Conservation (phyloP, 495 filamentous ascomycete species). For the Hypoxylon trugodes region DNA sequence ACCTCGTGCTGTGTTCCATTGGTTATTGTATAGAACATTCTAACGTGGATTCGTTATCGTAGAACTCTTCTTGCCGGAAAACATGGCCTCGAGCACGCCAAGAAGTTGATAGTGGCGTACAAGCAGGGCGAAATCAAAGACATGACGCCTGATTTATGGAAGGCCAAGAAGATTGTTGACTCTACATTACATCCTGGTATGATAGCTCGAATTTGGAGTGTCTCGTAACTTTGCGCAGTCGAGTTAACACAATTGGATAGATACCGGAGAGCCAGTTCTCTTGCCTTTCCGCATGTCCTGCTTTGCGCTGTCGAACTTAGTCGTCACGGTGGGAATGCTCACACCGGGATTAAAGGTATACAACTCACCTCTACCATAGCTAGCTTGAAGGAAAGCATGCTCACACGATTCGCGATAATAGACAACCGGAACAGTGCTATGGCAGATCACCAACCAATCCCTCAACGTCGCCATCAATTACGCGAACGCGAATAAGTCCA, state of each 20-base stretch:
- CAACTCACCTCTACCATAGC: slow-evolving; percentile 12
- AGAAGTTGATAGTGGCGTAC: slow-evolving; percentile 77
- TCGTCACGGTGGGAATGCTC: slow-evolving; percentile 98
- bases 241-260: slow-evolving; percentile 54
- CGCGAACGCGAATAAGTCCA: slow-evolving; percentile 96
- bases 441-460: slow-evolving; percentile 97
- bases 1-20: slow-evolving; percentile 6
- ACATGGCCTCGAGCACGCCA: slow-evolving; percentile 82
- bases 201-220: slow-evolving; percentile 18
- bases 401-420: slow-evolving; percentile 44
- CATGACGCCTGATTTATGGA: slow-evolving; percentile 94
- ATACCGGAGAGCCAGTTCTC: slow-evolving; percentile 90
- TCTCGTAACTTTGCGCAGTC: slow-evolving; percentile 5
- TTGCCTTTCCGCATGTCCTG: slow-evolving; percentile 97
- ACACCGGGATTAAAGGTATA: slow-evolving; percentile 79
- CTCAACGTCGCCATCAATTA: slow-evolving; percentile 98
- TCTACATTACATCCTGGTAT: slow-evolving; percentile 92
- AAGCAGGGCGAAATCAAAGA: slow-evolving; percentile 76
- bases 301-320: slow-evolving; percentile 91
- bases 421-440: slow-evolving; percentile 88
- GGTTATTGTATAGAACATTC: slow-evolving; percentile 1
- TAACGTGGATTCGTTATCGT: slow-evolving; percentile 9
- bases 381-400: not conserved
- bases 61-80: slow-evolving; percentile 84
- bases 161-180: slow-evolving; percentile 95